These are phyloP conservation scores for Flaveria linearis DNA, from an alignment of 129 eudicot genomes.

Conservation along the genomic window DNA sequence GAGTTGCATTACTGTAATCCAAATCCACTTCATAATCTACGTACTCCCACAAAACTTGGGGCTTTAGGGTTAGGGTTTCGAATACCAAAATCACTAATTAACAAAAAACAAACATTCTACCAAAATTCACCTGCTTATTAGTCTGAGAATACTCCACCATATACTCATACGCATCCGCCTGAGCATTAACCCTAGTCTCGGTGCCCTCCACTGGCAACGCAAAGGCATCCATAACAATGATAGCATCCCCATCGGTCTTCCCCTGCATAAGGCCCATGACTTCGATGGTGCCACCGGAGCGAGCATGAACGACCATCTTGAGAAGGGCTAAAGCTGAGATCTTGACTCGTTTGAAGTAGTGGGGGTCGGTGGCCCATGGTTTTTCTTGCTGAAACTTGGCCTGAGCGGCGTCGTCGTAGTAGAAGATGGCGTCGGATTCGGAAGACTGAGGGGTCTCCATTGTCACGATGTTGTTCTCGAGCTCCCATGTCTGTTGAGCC, in stretches of 20 bases:
- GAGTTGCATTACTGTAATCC: neutral
- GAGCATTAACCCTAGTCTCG: constrained; percentile 98
- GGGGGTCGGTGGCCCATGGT: constrained; percentile 87
- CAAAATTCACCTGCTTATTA: constrained; percentile 59
- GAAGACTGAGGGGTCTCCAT: constrained; percentile 44
- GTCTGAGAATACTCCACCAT: constrained; percentile 96
- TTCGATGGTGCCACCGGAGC: constrained; percentile 92
- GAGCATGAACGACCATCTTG: constrained; percentile 97
- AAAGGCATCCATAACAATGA: constrained; percentile 95
- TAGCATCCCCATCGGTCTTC: constrained; percentile 89
- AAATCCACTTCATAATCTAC: neutral
- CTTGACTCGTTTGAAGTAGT: constrained; percentile 86
- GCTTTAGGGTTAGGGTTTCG: constrained; percentile 27
- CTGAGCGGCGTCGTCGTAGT: constrained; percentile 89
- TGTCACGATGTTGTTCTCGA: constrained; percentile 81
- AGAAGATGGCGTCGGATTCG: constrained; percentile 72
- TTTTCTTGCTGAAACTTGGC: constrained; percentile 81
- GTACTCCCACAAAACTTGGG: neutral
- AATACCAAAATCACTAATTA: neutral
- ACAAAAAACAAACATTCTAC: neutral
- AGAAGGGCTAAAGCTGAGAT: constrained; percentile 86
- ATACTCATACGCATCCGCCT: constrained; percentile 98
- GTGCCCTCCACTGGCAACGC: constrained; percentile 98
- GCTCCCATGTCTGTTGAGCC: constrained; percentile 91
- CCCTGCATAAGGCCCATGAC: constrained; percentile 99